Evolutionary conservation across 148 eudicot genomes (phyloP), one percentile per base, ranked within the genome.

Genomic region (Rhododendron mucronatum): DNA sequence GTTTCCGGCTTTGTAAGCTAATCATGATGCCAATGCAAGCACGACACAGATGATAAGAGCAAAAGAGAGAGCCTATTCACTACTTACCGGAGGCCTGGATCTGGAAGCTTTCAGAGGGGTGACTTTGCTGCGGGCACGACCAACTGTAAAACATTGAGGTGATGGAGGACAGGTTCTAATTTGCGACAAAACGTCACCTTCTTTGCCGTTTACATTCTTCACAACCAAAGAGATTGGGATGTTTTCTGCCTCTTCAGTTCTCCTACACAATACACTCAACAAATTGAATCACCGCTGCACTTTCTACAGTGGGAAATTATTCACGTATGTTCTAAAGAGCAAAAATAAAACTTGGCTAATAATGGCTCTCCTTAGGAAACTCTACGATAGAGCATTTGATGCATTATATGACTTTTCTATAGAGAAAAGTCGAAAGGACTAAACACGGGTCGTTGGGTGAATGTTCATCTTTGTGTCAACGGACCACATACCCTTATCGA

Each of bases 141-240:
- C 86, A 41, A 91, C 96, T 23, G 99, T 94, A 81, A 96, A 96
- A 53, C 99, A 91, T 86, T 96, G 99, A 16, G 99, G 98, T 23
- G 99, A 93, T 44, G 99, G 99, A 86, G 99, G 99, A 75, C 86
- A 86, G 0, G 93, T 94, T 77, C 94, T 91, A 53, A 96, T 91
- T 37, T 86, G 90, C 77, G 87, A 59, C 83, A 89, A 78, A 13
- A 79, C 85, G 2, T 87, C 88, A 44, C 85, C 86, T 5, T 92
- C 91, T 65, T 88, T 89, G 84, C 82, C 73, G 57, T 90, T 93
- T 20, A 87, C 59, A 55, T 89, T 88, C 86, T 90, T 92, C 93
- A 94, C 79, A 91, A 91, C 88, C 84, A 96, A 78, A 84, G 90
- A 65, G 81, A 91, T 61, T 2, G 96, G 95, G 63, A 88, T 88